Conservation (phyloP, 2,329 filamentous ascomycete species). For the Penicillium rolfsii region DNA sequence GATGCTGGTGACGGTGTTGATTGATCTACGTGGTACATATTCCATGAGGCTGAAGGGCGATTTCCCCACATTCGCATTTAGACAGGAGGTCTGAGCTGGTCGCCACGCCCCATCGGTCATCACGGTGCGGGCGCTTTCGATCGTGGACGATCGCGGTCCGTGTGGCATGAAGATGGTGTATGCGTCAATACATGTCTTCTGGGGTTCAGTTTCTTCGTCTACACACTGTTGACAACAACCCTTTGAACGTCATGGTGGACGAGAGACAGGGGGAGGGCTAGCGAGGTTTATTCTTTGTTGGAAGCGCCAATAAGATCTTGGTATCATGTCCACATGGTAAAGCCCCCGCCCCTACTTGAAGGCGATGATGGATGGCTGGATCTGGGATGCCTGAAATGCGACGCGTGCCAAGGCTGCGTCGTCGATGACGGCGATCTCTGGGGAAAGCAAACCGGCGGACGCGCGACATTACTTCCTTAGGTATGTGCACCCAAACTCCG, state of each 20-base stretch:
- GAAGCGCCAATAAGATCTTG: constrained; percentile 1
- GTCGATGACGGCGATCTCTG: neutral
- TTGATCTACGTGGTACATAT: neutral
- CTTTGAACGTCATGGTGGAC: neutral
- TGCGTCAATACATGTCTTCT: neutral
- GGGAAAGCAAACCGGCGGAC: neutral
- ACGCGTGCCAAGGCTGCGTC: neutral
- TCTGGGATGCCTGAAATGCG: neutral
- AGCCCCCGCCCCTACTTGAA: neutral
- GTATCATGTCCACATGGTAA: constrained; percentile 2
- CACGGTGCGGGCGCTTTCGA: neutral
- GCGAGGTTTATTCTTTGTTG: neutral
- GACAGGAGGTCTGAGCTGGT: constrained; percentile 5
- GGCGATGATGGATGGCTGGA: neutral
- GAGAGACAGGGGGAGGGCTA: neutral
- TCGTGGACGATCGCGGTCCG: neutral
- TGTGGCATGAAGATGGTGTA: neutral
- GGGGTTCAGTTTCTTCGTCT: neutral
- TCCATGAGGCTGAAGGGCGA: constrained; percentile 9
- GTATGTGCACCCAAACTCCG: neutral
- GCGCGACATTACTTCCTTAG: neutral
- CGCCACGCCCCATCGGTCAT: neutral
- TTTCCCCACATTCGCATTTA: constrained; percentile 12
- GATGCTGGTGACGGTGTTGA: neutral
- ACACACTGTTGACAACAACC: neutral